Evolutionary conservation across 371 early-diverging fungal genomes (phyloP), one percentile per base, ranked within the genome.

Genomic region (Fennellomyces sp.): DNA sequence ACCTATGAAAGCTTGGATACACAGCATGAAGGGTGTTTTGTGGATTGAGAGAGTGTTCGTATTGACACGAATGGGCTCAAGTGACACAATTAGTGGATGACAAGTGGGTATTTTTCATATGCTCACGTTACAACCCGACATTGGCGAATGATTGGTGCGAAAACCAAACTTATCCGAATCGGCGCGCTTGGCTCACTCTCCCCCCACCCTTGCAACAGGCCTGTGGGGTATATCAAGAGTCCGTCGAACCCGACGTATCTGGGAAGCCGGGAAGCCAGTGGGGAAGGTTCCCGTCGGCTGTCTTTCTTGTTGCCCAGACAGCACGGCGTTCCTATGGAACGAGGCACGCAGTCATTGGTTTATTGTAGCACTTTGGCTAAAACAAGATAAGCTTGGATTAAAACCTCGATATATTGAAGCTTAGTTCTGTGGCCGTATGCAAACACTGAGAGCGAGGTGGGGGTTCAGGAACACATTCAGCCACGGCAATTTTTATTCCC

Each of bases 231-330:
- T 39, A 39, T 39, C 39, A 39, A 6, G 17, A 6, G 6, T 17
- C n/a, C n/a, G n/a, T n/a, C n/a, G n/a, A 5, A 45, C 10, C 45
- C 45, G 7, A 21, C 5, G 23, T 10, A 45, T 45, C 45, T 45
- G 45, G 45, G 45, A 45, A 45, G 45, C 45, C 45, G 45, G 45
- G 23, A 45, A 45, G 8, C n/a, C n/a, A n/a, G n/a, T n/a, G n/a
- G n/a, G n/a, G n/a, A n/a, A n/a, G n/a, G n/a, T n/a, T n/a, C n/a
- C n/a, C n/a, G n/a, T n/a, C n/a, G n/a, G n/a, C n/a, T n/a, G n/a
- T n/a, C 10, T 45, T 45, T 45, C 23, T 45, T 45, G 6, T 33
- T 33, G 19, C 28, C 17, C 52, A 23, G 31, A n/a, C n/a, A n/a
- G n/a, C n/a, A n/a, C n/a, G n/a, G n/a, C n/a, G n/a, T n/a, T n/a